phyloP scores from a whole-genome alignment of 2,329 filamentous ascomycete species.

The Pseudogymnoascus sp. region DNA sequence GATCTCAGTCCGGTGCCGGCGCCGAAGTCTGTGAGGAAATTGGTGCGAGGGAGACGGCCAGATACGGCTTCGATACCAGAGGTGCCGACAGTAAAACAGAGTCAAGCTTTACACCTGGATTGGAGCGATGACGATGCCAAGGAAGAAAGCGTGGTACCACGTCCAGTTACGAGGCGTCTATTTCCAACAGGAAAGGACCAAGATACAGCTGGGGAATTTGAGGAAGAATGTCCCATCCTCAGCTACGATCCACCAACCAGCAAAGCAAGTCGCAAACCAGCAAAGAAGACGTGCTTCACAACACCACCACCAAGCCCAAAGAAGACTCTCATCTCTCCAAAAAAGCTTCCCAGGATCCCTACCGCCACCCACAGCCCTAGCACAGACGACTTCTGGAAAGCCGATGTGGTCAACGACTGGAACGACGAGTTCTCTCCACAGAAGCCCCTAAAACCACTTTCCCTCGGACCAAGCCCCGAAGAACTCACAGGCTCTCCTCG shows the following conservation, averaged over 20 bases:
- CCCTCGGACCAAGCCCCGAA: background rate
- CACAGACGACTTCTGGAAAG: constrained; percentile 52
- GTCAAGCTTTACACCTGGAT: background rate
- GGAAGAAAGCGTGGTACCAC: background rate
- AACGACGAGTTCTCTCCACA: constrained; percentile 52
- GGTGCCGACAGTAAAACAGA: background rate
- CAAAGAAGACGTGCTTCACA: background rate
- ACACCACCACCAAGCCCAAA: constrained; percentile 16
- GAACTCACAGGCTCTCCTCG: constrained; percentile 17
- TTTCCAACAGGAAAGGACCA: background rate
- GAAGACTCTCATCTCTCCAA: constrained; percentile 16
- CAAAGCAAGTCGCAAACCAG: background rate
- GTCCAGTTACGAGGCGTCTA: background rate
- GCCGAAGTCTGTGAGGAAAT: constrained; percentile 20
- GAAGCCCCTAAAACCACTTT: constrained; percentile 27
- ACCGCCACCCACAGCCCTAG: constrained; percentile 45
- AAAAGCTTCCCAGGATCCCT: constrained; percentile 36
- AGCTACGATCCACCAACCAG: background rate
- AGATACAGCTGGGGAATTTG: background rate
- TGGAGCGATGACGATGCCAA: background rate
- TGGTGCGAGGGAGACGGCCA: constrained; percentile 22
- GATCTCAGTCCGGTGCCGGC: constrained; percentile 14
- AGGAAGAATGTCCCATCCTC: background rate
- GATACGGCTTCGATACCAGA: background rate
- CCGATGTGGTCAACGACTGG: constrained; percentile 53